A percentile compares a stretch with the other conserved stretches of the same genome.
Evolutionary conservation across 1,139 yeast species (phyloP).

Genomic region (Candida sojae): DNA sequence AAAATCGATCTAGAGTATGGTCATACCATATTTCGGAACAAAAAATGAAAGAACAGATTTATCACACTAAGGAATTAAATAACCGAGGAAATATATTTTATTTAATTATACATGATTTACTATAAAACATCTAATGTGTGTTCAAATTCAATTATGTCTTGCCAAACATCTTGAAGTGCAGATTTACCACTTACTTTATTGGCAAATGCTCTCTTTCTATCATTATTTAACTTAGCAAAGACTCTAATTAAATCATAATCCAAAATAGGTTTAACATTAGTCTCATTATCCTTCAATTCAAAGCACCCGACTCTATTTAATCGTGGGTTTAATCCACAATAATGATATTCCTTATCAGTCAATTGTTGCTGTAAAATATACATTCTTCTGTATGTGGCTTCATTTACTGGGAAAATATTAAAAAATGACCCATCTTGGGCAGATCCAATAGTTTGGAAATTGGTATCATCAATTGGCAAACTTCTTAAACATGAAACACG

Average conservation of each 20-base stretch:
- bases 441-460: conserved; percentile 65
- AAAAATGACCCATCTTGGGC: conserved; percentile 80
- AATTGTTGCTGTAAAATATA: conserved; percentile 88
- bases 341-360: conserved; percentile 70
- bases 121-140: conserved; percentile 33
- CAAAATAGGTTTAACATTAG: conserved; percentile 55
- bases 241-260: conserved; percentile 58
- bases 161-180: conserved; percentile 62
- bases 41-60: background rate
- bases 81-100: background rate
- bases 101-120: conserved; percentile 1
- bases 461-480: conserved; percentile 48
- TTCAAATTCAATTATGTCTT: conserved; percentile 61
- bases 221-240: conserved; percentile 58
- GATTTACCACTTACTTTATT: conserved; percentile 57
- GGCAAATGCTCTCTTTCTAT: conserved; percentile 53
- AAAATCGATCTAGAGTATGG: background rate
- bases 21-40: background rate
- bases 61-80: no score
- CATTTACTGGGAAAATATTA: conserved; percentile 74
- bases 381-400: conserved; percentile 74
- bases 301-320: conserved; percentile 57
- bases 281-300: conserved; percentile 32
- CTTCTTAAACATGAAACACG: conserved; percentile 59
- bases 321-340: conserved; percentile 81